phyloP scores from a whole-genome alignment of 257 asterid species.

The Petunia secreta region DNA sequence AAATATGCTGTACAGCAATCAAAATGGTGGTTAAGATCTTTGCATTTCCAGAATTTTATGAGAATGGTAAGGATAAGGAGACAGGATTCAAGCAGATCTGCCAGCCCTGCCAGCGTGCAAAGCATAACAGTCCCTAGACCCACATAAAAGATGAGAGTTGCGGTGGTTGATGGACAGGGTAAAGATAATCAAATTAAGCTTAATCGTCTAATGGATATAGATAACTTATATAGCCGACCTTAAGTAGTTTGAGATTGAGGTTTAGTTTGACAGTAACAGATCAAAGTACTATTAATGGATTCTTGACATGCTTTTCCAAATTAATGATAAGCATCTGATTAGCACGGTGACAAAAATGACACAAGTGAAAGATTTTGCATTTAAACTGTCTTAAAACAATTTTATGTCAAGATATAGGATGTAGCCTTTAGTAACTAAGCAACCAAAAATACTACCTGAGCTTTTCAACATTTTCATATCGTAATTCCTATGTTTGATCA shows the following conservation, averaged over 20 bases:
- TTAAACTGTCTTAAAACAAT: not conserved
- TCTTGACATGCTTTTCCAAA: not conserved
- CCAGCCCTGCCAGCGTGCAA: too few species aligned
- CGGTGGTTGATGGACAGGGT: not conserved
- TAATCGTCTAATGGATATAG: not conserved
- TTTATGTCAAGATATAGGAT: not conserved
- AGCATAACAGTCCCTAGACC: not conserved
- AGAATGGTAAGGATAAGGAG: slow-evolving; percentile 1
- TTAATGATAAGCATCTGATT: not conserved
- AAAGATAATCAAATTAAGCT: not conserved
- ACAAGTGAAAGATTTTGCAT: not conserved
- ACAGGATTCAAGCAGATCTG: not conserved
- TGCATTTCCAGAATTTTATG: slow-evolving; percentile 3
- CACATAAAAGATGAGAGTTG: not conserved
- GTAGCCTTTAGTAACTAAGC: not conserved
- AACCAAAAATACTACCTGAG: too few species aligned
- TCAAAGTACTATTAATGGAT: not conserved
- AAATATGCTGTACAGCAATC: slow-evolving; percentile 50
- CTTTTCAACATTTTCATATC: too few species aligned
- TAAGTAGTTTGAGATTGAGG: not conserved
- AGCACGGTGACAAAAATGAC: not conserved
- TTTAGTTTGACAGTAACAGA: not conserved
- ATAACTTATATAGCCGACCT: not conserved
- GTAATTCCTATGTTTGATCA: too few species aligned
- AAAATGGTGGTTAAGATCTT: slow-evolving; percentile 29